Percentiles rank a stretch among this genome's conserved stretches.
phyloP scores from a whole-genome alignment of 208 protist species.

The Leishmania turanica region DNA sequence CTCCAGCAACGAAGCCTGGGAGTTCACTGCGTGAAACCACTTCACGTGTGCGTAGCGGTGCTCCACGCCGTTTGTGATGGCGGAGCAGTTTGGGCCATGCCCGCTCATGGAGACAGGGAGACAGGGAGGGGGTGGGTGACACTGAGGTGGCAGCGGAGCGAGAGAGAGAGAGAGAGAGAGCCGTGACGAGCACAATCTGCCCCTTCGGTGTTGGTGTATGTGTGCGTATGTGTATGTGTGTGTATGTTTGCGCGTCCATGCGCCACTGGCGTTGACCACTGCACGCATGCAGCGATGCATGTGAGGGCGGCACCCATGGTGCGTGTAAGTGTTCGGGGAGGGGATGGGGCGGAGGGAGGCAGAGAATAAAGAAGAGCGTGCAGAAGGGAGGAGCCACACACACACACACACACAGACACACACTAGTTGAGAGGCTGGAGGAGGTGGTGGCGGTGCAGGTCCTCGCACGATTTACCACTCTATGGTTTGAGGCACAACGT shows the following conservation, averaged over 20 bases:
- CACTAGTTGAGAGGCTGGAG: neutral
- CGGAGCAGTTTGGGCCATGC: neutral
- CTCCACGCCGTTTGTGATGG: neutral
- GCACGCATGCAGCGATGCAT: neutral
- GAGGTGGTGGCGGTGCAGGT: neutral
- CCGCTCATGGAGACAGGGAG: neutral
- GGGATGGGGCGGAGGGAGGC: neutral
- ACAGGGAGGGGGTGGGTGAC: neutral
- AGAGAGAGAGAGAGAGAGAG: neutral
- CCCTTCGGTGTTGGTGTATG: neutral
- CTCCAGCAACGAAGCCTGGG: constrained; percentile 9
- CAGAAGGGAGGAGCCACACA: neutral
- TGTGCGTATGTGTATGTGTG: neutral
- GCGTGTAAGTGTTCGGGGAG: neutral
- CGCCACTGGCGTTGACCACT: neutral
- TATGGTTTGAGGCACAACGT: neutral
- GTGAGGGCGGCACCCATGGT: neutral
- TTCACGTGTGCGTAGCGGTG: constrained; percentile 13
- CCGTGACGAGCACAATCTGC: neutral
- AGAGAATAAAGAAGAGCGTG: neutral
- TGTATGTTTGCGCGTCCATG: neutral
- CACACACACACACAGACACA: neutral
- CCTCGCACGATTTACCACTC: neutral
- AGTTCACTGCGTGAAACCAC: constrained; percentile 51
- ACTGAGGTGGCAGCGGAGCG: neutral